Base-by-base conservation (phyloP, 495 filamentous ascomycete genomes). In the Neurospora sp. region DNA sequence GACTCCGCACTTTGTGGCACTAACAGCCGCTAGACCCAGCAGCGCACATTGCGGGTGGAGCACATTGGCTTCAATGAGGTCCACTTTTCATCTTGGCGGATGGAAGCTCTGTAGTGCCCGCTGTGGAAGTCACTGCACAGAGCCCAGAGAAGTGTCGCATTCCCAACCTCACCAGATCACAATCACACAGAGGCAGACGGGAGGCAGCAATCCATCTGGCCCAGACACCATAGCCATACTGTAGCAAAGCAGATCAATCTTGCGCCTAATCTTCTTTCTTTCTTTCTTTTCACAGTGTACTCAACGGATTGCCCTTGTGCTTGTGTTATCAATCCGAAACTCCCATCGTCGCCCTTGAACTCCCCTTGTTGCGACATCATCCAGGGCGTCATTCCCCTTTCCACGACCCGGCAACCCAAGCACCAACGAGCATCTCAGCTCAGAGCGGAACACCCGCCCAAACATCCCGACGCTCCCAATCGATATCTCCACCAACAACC, bases 131-230 rank as follows among this genome's bases (percentile, higher is more conserved):
- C 46, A 3, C 46, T 54, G 39, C 11, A 41, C 4, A 41, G 76
- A 75, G 59, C 70, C 23, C 31, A 31, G 70, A 74, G 62, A 14
- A 38, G 44, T 62, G 73, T 77, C 75, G 73, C 75, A 77, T 77
- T 75, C 77, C 75, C 77, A 77, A 74, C 73, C 77, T 77, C 75
- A 73, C 70, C 46, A 23, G n/a, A 70, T 35, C 18, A 31, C 48
- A 35, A 35, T 66, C 14, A 66, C 14, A 62, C 20, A 62, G 54
- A 62, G 54, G 54, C 23, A 62, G 54, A 31, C 11, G 14, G 54
- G 54, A 66, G 54, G 27, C 54, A 66, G 27, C 27, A 62, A 31
- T 62, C n/a, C n/a, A n/a, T n/a, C 54, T 27, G 46, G 46, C 46
- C 54, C 12, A 62, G 23, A 27, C 27, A 66, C 54, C 54, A 35